Evolutionary conservation across 2,329 filamentous ascomycete species (phyloP).

Genomic region (Cercospora zeina): DNA sequence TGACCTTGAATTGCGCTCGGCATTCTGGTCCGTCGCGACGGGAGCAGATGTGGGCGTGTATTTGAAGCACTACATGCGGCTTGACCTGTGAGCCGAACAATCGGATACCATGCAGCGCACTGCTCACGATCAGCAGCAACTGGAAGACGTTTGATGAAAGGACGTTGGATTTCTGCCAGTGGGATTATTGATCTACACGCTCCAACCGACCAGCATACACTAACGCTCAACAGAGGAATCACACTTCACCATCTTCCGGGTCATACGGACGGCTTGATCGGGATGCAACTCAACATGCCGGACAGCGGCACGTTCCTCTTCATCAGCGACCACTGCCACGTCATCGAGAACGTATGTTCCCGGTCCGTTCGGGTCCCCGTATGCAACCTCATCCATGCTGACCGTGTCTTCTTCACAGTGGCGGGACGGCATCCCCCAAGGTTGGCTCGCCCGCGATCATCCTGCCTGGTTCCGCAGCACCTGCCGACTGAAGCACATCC

Average conservation of each 20-base stretch:
- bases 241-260: constrained; percentile 43
- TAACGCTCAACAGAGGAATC: constrained; percentile 30
- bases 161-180: constrained; percentile 40
- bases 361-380: neutral
- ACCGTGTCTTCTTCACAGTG: constrained; percentile 31
- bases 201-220: neutral
- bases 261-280: constrained; percentile 42
- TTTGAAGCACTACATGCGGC: constrained; percentile 40
- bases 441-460: constrained; percentile 42
- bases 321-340: constrained; percentile 42
- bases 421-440: constrained; percentile 42
- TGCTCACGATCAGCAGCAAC: constrained; percentile 30
- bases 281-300: constrained; percentile 42
- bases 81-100: constrained; percentile 34
- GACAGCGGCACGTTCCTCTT: constrained; percentile 41
- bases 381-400: neutral
- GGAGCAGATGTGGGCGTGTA: constrained; percentile 42
- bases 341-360: constrained; percentile 40
- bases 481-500: constrained; percentile 39
- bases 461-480: constrained; percentile 42
- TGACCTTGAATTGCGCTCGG: constrained; percentile 38
- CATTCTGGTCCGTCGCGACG: constrained; percentile 42
- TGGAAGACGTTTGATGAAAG: constrained; percentile 44
- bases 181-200: neutral
- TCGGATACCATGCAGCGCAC: neutral